Percentiles rank a stretch among this genome's conserved stretches.
Evolutionary conservation across 805 yeast species (phyloP).

Genomic region (Candida suzukii): DNA sequence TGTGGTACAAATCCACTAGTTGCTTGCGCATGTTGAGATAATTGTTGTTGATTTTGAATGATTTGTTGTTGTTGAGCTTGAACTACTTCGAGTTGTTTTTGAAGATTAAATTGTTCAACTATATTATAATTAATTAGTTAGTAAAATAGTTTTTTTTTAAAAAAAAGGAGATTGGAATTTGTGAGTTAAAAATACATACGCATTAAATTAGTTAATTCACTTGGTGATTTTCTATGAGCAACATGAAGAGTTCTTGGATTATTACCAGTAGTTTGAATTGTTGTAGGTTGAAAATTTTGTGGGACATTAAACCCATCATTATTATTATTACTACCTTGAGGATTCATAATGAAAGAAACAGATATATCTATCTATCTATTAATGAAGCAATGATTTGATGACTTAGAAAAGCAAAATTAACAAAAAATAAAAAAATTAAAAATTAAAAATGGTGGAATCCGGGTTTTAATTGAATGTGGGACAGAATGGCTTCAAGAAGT

Average conservation of each 20-base stretch:
- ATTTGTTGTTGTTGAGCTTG: constrained; percentile 91
- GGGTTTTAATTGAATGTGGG: too few relatives aligned
- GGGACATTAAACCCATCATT: constrained; percentile 1
- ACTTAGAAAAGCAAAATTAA: too few relatives aligned
- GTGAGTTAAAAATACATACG: constrained; percentile 29
- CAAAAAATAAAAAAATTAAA: too few relatives aligned
- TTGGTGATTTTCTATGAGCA: constrained; percentile 96
- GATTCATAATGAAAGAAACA: neutral
- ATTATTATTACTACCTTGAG: neutral
- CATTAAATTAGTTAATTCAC: constrained; percentile 89
- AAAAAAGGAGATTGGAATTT: neutral
- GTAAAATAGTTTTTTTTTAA: neutral
- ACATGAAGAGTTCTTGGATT: constrained; percentile 68
- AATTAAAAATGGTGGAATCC: too few relatives aligned
- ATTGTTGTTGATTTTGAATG: constrained; percentile 59
- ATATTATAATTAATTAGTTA: constrained; percentile 1
- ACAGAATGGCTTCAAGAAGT: too few relatives aligned
- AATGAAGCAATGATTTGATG: too few relatives aligned
- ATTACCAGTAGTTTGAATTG: constrained; percentile 25
- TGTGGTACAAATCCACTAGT: constrained; percentile 5
- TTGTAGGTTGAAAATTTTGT: constrained; percentile 2
- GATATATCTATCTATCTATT: too few relatives aligned
- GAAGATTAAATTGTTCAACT: constrained; percentile 81
- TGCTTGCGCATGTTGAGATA: constrained; percentile 16
- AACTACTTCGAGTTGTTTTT: constrained; percentile 85